Evolutionary conservation across 208 protist species (phyloP).

Genomic region (Leishmania guyanensis): DNA sequence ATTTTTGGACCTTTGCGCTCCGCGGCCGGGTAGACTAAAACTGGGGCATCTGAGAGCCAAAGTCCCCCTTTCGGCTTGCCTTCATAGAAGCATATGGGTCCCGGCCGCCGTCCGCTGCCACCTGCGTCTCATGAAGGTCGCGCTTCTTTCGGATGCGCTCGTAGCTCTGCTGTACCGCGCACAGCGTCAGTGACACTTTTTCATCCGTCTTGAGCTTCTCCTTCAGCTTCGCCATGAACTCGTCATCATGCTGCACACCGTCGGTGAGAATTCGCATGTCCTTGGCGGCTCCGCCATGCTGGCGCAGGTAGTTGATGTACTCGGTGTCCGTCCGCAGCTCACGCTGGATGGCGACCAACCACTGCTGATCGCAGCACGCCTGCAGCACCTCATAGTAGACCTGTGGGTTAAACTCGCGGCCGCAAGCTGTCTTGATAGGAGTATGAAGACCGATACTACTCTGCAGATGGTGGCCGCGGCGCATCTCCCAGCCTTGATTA

Average conservation of each 20-base stretch:
- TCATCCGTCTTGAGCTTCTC: constrained; percentile 72
- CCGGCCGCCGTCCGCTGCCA: constrained; percentile 72
- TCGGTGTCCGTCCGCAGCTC: constrained; percentile 72
- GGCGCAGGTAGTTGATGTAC: constrained; percentile 71
- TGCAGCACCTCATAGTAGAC: constrained; percentile 85
- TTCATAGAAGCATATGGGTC: constrained; percentile 81
- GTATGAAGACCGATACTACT: constrained; percentile 75
- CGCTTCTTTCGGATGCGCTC: constrained; percentile 78
- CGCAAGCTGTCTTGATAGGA: constrained; percentile 73
- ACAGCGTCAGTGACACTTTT: constrained; percentile 80
- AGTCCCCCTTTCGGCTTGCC: constrained; percentile 52
- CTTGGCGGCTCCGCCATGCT: constrained; percentile 74
- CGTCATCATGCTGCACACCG: constrained; percentile 70
- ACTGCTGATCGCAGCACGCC: constrained; percentile 86
- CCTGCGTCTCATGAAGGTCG: constrained; percentile 77
- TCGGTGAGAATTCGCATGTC: constrained; percentile 67
- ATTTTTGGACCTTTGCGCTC: neutral
- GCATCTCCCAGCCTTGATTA: constrained; percentile 52
- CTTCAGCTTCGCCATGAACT: constrained; percentile 80
- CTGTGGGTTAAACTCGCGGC: constrained; percentile 78
- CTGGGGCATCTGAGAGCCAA: constrained; percentile 56
- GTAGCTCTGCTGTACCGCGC: constrained; percentile 87
- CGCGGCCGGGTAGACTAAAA: constrained; percentile 32
- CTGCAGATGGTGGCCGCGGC: constrained; percentile 73
- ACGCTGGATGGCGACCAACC: constrained; percentile 84